Evolutionary conservation across 768 basidiomycete genomes (phyloP).

Genomic region (Asterophora parasitica): DNA sequence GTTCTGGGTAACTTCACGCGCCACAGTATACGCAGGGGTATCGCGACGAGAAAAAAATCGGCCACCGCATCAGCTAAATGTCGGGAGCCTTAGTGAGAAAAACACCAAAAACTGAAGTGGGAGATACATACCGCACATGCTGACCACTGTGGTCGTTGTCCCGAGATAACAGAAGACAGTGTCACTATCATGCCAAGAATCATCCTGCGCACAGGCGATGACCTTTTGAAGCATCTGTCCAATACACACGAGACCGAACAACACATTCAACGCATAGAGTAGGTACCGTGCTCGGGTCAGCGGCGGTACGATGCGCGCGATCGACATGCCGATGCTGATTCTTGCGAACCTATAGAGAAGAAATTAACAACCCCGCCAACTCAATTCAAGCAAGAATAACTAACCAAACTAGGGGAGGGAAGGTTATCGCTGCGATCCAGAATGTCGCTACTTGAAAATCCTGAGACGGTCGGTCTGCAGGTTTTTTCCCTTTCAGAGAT

Average conservation of each 20-base stretch:
- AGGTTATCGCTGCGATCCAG: slow-evolving; percentile 7
- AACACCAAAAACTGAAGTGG: too few species aligned
- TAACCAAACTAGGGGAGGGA: slow-evolving; percentile 13
- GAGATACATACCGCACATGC: slow-evolving; percentile 13
- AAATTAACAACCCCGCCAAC: too few species aligned
- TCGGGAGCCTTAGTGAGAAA: too few species aligned
- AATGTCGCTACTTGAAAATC: slow-evolving; percentile 7
- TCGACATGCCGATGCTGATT: slow-evolving; percentile 18
- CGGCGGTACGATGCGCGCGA: slow-evolving; percentile 12
- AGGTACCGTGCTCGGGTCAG: slow-evolving; percentile 1
- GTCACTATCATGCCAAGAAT: slow-evolving; percentile 11
- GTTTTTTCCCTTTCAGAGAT: too few species aligned
- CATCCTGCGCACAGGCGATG: slow-evolving; percentile 6
- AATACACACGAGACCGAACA: slow-evolving; percentile 10
- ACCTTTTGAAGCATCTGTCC: slow-evolving; percentile 11
- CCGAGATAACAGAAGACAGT: slow-evolving; percentile 13
- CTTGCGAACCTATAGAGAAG: slow-evolving; percentile 12
- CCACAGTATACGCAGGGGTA: slow-evolving; percentile 24
- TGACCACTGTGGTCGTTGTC: slow-evolving; percentile 6
- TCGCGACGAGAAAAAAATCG: slow-evolving; percentile 20
- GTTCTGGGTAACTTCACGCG: slow-evolving; percentile 15
- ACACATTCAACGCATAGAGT: slow-evolving; percentile 6
- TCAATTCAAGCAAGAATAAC: not conserved
- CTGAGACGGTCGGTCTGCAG: slow-evolving; percentile 4
- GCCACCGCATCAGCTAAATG: slow-evolving; percentile 20